phyloP scores from a whole-genome alignment of 768 basidiomycete genomes.

The Lactarius quietus region DNA sequence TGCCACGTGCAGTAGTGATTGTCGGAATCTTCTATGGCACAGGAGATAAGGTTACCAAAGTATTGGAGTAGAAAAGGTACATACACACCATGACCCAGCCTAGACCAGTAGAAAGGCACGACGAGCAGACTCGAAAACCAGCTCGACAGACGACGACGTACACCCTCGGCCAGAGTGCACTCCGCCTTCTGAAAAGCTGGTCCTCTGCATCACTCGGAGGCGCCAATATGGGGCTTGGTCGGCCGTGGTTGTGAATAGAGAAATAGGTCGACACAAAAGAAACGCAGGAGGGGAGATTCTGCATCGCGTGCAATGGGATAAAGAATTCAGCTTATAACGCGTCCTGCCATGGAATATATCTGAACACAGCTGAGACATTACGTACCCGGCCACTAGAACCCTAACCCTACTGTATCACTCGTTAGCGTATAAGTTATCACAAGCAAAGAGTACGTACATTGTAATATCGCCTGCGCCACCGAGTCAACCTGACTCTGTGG shows the following conservation, averaged over 20 bases:
- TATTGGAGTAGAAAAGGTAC: not conserved
- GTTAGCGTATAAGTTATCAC: not conserved
- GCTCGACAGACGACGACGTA: not conserved
- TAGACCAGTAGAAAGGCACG: not conserved
- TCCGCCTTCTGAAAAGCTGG: not conserved
- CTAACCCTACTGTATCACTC: not conserved
- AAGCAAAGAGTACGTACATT: not conserved
- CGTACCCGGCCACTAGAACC: not conserved
- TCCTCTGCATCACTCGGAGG: not conserved
- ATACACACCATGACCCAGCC: not conserved
- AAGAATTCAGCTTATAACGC: not conserved
- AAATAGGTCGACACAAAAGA: not conserved
- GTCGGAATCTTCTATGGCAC: not conserved
- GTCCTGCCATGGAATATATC: not conserved
- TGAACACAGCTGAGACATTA: not conserved
- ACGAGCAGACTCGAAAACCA: not conserved
- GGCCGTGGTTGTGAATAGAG: not conserved
- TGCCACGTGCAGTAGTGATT: not conserved
- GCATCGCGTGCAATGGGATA: not conserved
- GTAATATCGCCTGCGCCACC: not conserved
- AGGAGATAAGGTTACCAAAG: not conserved
- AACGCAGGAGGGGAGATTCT: too few relatives aligned
- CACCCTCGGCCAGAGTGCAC: slow-evolving; percentile 16
- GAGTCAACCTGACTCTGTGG: too few relatives aligned
- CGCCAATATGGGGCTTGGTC: not conserved